phyloP scores from a whole-genome alignment of 78 protist genomes.

The Isochrysis galbana region DNA sequence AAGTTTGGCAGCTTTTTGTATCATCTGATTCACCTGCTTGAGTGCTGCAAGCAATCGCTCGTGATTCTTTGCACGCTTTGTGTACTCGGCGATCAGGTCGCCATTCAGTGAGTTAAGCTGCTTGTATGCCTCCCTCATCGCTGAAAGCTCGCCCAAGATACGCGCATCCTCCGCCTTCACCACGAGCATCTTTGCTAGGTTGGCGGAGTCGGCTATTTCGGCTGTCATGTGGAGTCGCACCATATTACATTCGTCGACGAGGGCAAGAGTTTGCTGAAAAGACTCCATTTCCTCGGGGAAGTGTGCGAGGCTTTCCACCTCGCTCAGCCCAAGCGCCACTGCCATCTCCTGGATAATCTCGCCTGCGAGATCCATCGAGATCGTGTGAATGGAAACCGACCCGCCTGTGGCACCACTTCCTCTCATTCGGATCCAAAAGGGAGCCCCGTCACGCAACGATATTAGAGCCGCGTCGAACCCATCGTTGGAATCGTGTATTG shows the following conservation, averaged over 20 bases:
- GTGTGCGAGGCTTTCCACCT: constrained; percentile 12
- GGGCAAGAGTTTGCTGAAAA: neutral
- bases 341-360: constrained; percentile 55
- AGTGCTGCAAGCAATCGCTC: constrained; percentile 30
- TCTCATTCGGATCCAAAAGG: neutral
- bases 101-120: constrained; percentile 37
- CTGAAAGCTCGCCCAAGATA: constrained; percentile 23
- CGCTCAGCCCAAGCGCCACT: constrained; percentile 2
- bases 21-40: constrained; percentile 57
- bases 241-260: constrained; percentile 47
- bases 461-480: neutral
- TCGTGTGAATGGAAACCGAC: neutral
- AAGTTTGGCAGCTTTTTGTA: constrained; percentile 47
- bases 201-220: constrained; percentile 59
- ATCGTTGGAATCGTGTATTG: neutral
- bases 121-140: constrained; percentile 27
- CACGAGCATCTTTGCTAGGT: constrained; percentile 50
- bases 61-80: constrained; percentile 54
- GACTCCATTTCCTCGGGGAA: constrained; percentile 43
- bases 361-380: constrained; percentile 49
- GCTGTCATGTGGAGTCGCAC: constrained; percentile 44
- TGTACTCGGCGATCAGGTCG: constrained; percentile 44
- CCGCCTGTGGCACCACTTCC: neutral
- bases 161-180: constrained; percentile 62
- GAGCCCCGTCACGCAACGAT: neutral